phyloP scores from a whole-genome alignment of 768 basidiomycete species.

The Auriculariales sp. region DNA sequence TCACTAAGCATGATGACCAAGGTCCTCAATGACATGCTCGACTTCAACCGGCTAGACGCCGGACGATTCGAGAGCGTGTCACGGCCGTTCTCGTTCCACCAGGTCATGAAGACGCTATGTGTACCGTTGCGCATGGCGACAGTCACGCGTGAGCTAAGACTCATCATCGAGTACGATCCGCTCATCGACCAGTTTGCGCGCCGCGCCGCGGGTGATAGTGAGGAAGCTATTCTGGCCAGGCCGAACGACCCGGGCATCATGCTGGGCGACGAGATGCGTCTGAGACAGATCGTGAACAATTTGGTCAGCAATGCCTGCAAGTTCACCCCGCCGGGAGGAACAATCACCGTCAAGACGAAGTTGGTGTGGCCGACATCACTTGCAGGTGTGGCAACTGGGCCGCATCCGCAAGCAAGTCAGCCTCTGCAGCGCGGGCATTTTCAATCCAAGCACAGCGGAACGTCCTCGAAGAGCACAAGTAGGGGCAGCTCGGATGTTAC shows the following conservation, averaged over 20 bases:
- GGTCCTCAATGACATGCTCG: conserved; percentile 68
- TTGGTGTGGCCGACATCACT: conserved; percentile 16
- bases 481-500: too few species aligned
- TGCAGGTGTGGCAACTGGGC: too few species aligned
- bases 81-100: conserved; percentile 66
- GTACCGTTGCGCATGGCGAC: conserved; percentile 55
- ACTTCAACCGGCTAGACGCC: conserved; percentile 79
- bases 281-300: conserved; percentile 73
- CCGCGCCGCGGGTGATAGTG: too few species aligned
- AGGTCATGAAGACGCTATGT: conserved; percentile 60
- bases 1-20: conserved; percentile 82
- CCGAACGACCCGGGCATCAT: conserved; percentile 55
- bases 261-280: conserved; percentile 68
- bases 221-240: too few species aligned
- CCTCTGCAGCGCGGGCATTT: too few species aligned
- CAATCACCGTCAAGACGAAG: conserved; percentile 50
- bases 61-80: conserved; percentile 76
- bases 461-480: too few species aligned
- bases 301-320: conserved; percentile 75
- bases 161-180: conserved; percentile 54
- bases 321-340: conserved; percentile 59
- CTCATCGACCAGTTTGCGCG: conserved; percentile 53
- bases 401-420: too few species aligned
- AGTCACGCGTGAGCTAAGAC: conserved; percentile 47
- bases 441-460: too few species aligned